These are phyloP conservation scores for Moesziomyces globuligerus DNA, from an alignment of 1,284 basidiomycete species.

Conservation along the genomic window DNA sequence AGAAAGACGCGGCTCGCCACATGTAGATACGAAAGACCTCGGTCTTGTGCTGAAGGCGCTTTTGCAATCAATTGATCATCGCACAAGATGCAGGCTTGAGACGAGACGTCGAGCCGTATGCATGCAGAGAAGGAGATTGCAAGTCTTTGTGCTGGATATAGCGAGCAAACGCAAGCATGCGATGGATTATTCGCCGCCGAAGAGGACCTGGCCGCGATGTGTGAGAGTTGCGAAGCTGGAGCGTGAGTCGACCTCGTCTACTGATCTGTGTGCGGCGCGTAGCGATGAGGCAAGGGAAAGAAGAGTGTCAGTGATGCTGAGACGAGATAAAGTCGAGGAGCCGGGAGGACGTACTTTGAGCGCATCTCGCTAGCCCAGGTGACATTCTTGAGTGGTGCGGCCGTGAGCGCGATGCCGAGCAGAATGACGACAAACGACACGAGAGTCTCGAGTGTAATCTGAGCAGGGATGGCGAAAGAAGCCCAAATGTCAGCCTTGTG, in stretches of 20 bases:
- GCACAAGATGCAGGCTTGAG: neutral
- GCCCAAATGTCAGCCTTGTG: neutral
- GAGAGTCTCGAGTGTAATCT: slow-evolving; percentile 79
- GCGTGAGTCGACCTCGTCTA: slow-evolving; percentile 82
- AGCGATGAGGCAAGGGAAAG: neutral
- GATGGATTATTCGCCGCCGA: slow-evolving; percentile 25
- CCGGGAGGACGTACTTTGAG: slow-evolving; percentile 75
- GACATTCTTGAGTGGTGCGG: slow-evolving; percentile 79
- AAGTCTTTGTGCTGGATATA: slow-evolving; percentile 9
- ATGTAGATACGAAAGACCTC: neutral
- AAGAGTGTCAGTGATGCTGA: neutral
- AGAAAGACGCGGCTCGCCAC: slow-evolving; percentile 16
- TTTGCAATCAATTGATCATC: neutral
- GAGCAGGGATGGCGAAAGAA: slow-evolving; percentile 3
- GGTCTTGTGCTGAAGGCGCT: too few relatives aligned
- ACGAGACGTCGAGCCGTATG: neutral
- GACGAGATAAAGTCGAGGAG: neutral
- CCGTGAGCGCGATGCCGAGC: slow-evolving; percentile 76
- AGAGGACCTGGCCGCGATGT: slow-evolving; percentile 72
- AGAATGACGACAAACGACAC: slow-evolving; percentile 76
- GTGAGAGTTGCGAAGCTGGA: slow-evolving; percentile 77
- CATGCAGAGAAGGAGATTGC: neutral
- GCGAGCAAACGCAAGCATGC: too few relatives aligned
- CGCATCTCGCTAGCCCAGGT: slow-evolving; percentile 91
- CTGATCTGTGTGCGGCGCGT: slow-evolving; percentile 71